These are phyloP conservation scores for Trichoderma brevicompactum DNA, from an alignment of 2,329 filamentous ascomycete genomes.

Conservation along the genomic window DNA sequence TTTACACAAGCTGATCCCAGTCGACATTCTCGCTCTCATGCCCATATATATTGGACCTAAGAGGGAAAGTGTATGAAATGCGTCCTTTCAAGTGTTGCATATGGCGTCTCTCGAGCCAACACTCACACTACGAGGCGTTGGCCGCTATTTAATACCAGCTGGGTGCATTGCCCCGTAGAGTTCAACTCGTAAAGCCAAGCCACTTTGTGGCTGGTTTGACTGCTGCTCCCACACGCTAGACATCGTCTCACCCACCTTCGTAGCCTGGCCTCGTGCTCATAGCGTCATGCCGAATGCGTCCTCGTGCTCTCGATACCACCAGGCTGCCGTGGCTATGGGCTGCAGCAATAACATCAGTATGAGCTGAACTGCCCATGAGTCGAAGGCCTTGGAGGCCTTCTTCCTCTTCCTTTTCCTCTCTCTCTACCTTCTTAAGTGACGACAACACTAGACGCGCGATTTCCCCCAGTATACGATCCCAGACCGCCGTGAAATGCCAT, in stretches of 20 bases:
- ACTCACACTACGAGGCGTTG: neutral
- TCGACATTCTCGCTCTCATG: neutral
- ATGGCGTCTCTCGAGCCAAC: neutral
- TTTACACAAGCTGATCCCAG: neutral
- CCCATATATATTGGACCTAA: neutral
- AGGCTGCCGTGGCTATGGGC: conserved; percentile 25
- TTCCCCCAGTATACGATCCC: neutral
- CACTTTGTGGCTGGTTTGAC: conserved; percentile 22
- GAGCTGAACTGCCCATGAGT: neutral
- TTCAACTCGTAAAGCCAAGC: conserved; percentile 13
- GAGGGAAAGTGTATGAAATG: neutral
- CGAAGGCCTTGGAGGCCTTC: conserved; percentile 14
- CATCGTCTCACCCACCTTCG: conserved; percentile 24
- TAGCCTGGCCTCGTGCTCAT: conserved; percentile 29
- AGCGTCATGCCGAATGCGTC: conserved; percentile 29
- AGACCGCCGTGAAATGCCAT: conserved; percentile 13
- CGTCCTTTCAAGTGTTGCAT: neutral
- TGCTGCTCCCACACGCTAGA: conserved; percentile 20
- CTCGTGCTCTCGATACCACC: conserved; percentile 28
- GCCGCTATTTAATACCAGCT: neutral
- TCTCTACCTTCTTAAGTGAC: neutral
- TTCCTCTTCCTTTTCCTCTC: neutral
- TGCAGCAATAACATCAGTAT: conserved; percentile 10
- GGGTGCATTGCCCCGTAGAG: conserved; percentile 5
- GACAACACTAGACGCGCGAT: conserved; percentile 1